Conservation (phyloP, 768 basidiomycete genomes). For the Leucogyrophana mollusca region DNA sequence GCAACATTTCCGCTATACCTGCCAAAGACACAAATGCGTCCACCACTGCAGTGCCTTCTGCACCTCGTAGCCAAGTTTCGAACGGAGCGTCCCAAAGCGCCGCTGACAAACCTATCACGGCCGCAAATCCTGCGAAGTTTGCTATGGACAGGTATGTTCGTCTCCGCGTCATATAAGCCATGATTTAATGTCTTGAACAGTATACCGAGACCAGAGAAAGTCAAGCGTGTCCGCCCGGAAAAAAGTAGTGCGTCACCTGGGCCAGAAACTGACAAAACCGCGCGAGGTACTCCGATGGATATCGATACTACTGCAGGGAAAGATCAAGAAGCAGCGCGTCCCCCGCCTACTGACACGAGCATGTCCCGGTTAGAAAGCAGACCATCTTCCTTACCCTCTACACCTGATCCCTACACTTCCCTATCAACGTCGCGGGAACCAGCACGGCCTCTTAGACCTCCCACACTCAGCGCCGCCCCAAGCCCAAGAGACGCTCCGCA, state of each 20-base stretch:
- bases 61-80: constrained; percentile 54
- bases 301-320: constrained; percentile 30
- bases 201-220: constrained; percentile 77
- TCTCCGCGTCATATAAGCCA: too few species aligned
- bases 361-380: constrained; percentile 21
- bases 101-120: constrained; percentile 31
- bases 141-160: constrained; percentile 69
- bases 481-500: constrained; percentile 34
- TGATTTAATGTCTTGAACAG: too few species aligned
- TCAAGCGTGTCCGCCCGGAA: constrained; percentile 53
- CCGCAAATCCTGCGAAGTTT: constrained; percentile 45
- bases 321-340: constrained; percentile 8
- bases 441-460: constrained; percentile 15
- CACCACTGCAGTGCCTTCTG: constrained; percentile 33
- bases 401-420: constrained; percentile 10
- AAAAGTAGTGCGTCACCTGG: constrained; percentile 35
- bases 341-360: constrained; percentile 12
- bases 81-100: constrained; percentile 23
- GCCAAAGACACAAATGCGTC: constrained; percentile 11
- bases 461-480: constrained; percentile 10
- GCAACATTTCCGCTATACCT: too few species aligned
- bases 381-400: constrained; percentile 12
- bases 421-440: constrained; percentile 13
- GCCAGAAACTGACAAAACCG: constrained; percentile 19
- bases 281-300: constrained; percentile 35